Conservation (phyloP, 371 early-diverging fungal species). For the Rhizopus arrhizus region DNA sequence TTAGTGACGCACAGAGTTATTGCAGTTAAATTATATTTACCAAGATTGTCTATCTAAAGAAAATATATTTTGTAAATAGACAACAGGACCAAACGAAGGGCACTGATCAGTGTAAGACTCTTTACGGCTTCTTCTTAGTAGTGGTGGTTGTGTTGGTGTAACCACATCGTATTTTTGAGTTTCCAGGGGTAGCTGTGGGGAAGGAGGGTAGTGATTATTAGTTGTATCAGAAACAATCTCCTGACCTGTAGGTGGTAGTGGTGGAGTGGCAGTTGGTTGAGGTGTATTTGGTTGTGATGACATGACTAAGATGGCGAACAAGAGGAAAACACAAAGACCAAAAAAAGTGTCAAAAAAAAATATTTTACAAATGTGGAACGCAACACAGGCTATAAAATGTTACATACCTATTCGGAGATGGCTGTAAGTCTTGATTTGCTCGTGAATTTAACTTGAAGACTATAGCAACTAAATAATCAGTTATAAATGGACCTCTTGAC, state of each 20-base stretch:
- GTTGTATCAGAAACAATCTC: not conserved
- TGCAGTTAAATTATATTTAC: not conserved
- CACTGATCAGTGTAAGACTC: conserved; percentile 14
- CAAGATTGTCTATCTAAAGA: conserved; percentile 2
- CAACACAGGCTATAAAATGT: conserved; percentile 10
- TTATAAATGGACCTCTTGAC: not conserved
- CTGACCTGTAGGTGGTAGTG: not conserved
- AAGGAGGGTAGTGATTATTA: not conserved
- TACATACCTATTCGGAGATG: conserved; percentile 13
- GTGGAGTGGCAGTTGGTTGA: conserved; percentile 3
- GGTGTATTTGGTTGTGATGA: conserved; percentile 14
- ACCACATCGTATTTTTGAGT: conserved; percentile 14
- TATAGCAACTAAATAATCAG: not conserved
- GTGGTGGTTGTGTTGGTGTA: conserved; percentile 5
- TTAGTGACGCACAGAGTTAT: no score
- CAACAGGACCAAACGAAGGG: conserved; percentile 21
- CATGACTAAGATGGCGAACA: not conserved
- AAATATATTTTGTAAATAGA: conserved; percentile 14
- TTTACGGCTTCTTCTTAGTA: conserved; percentile 4
- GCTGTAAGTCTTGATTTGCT: not conserved
- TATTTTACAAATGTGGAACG: conserved; percentile 10
- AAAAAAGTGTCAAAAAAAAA: conserved; percentile 5
- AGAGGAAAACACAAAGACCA: not conserved
- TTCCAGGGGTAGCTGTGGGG: conserved; percentile 13
- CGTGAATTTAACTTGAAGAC: not conserved